Percentiles rank a stretch among this genome's conserved stretches.
phyloP scores from a whole-genome alignment of 2,329 filamentous ascomycete genomes.

The Pseudomassariella vexata region DNA sequence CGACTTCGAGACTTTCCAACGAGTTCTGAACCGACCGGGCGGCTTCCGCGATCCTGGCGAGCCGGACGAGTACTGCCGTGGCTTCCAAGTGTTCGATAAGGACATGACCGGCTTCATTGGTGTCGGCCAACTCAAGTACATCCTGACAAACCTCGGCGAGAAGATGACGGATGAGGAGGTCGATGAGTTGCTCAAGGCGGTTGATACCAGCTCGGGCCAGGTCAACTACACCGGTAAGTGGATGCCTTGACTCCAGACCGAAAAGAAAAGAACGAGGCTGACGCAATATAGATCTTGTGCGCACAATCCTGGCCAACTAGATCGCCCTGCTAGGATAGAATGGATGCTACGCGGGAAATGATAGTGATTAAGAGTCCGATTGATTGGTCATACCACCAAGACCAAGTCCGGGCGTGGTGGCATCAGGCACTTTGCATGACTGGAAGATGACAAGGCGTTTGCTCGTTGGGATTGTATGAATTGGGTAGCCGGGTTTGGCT shows the following conservation, averaged over 20 bases:
- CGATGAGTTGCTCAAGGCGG: slow-evolving; percentile 95
- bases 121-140: slow-evolving; percentile 95
- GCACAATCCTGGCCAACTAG: slow-evolving; percentile 81
- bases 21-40: slow-evolving; percentile 92
- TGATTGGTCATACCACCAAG: too few relatives aligned
- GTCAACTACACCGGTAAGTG: slow-evolving; percentile 89
- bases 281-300: slow-evolving; percentile 62
- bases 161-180: slow-evolving; percentile 99
- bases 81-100: slow-evolving; percentile 99
- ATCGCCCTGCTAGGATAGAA: neutral
- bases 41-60: slow-evolving; percentile 98
- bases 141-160: slow-evolving; percentile 95
- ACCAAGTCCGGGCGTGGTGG: too few relatives aligned
- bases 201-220: slow-evolving; percentile 92
- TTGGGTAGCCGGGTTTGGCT: slow-evolving; percentile 7
- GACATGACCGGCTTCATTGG: slow-evolving; percentile 98
- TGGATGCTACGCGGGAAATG: too few relatives aligned
- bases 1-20: slow-evolving; percentile 96
- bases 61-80: slow-evolving; percentile 96
- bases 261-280: too few relatives aligned
- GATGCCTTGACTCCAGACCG: slow-evolving; percentile 4
- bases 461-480: slow-evolving; percentile 9
- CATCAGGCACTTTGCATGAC: slow-evolving; percentile 10
- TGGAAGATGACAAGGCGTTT: slow-evolving; percentile 8
- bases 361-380: too few relatives aligned